Evolutionary conservation across 2,329 filamentous ascomycete genomes (phyloP).

Genomic region (Boeremia exigua): DNA sequence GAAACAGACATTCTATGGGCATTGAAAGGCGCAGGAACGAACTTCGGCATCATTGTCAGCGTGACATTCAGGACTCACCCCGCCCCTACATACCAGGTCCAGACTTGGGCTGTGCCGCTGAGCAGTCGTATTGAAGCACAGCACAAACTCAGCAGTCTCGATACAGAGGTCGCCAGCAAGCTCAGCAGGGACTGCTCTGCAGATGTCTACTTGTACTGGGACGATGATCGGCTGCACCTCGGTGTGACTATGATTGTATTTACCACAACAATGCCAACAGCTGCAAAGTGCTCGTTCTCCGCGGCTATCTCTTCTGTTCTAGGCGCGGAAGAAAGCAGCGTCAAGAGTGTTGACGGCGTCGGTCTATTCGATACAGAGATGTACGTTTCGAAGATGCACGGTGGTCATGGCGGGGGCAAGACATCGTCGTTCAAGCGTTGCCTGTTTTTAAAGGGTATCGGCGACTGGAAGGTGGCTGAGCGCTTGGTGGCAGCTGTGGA

Average conservation of each 20-base stretch:
- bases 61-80: slow-evolving; percentile 58
- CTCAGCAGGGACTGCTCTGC: background rate
- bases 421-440: slow-evolving; percentile 71
- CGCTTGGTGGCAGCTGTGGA: background rate
- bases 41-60: slow-evolving; percentile 64
- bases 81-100: slow-evolving; percentile 28
- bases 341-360: slow-evolving; percentile 54
- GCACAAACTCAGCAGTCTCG: background rate
- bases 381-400: slow-evolving; percentile 67
- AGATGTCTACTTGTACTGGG: background rate
- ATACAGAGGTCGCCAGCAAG: background rate
- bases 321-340: background rate
- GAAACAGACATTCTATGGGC: slow-evolving; percentile 64
- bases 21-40: slow-evolving; percentile 64
- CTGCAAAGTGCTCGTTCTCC: too few species aligned
- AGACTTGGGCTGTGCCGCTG: background rate
- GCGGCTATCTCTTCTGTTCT: background rate
- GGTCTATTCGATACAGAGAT: slow-evolving; percentile 65
- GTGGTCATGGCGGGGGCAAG: slow-evolving; percentile 63
- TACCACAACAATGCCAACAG: background rate
- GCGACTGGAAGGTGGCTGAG: slow-evolving; percentile 37
- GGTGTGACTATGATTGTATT: background rate
- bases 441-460: slow-evolving; percentile 62
- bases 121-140: background rate
- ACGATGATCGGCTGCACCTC: background rate